Base-by-base conservation (phyloP, 768 basidiomycete species). In the Amanita pseudoporphyria region DNA sequence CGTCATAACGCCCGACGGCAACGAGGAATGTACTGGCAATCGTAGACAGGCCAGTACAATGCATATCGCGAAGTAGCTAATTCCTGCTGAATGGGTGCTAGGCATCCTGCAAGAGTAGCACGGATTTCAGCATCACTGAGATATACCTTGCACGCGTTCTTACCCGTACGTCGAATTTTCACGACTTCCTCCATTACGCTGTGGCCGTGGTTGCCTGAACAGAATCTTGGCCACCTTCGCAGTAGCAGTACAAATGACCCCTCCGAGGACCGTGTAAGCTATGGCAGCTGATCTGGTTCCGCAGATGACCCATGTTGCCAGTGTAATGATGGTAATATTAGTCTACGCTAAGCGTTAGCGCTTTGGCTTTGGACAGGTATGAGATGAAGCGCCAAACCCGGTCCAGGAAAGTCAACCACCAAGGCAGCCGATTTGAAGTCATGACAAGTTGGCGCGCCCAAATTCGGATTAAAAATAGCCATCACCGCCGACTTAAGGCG, bases 81-180 rank as follows among this genome's bases (percentile, higher is more conserved):
- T 84, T 5, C 71, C 67, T 9, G 84, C 80, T 9, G 87, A 82
- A 62, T 90, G 87, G 5, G 87, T 89, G 54, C 83, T 86, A 5
- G 87, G 87, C 87, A 90, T 89, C 10, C 87, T 88, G 59, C 12
- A 47, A 30, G 12, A 14, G 24, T 35, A 10, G 7, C n/a, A n/a
- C 12, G 16, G 35, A 36, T 38, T 18, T 18, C 28, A 30, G 13
- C 18, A 28, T 9, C 14, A 5, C 24, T 6, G 28, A 21, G 46
- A 19, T 16, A 7, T 28, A 30, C 28, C 26, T 30, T 31, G 18
- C 16, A 44, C 40, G 24, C 37, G 19, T 22, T 60, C 77, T 43
- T 58, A 88, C 87, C 87, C 87, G 59, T 84, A 90, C 3, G 79
- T 69, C 45, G 67, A 67, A 60, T 82, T 86, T 38, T 65, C 64